Percentiles rank a stretch among this genome's conserved stretches.
Conservation (phyloP, 345 rosid species). For the Cardamine occulta region DNA sequence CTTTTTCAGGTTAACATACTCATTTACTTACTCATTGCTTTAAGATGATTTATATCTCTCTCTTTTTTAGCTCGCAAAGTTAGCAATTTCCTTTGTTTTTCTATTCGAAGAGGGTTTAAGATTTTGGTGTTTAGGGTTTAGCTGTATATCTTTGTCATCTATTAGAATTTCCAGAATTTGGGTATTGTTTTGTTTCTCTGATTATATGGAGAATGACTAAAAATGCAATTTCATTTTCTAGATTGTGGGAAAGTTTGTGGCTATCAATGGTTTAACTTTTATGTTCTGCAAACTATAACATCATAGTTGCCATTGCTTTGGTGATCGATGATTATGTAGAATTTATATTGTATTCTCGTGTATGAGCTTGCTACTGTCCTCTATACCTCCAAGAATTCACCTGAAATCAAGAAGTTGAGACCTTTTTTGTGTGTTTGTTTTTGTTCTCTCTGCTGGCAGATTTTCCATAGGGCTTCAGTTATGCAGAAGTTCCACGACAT, state of each 20-base stretch:
- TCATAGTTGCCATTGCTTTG: conserved; percentile 3
- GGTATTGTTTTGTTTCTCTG: conserved; percentile 2
- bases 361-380: not conserved
- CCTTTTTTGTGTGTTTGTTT: not conserved
- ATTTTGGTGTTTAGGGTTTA: conserved; percentile 30
- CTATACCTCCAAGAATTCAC: not conserved
- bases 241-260: not conserved
- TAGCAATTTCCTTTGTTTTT: conserved; percentile 23
- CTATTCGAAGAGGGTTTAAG: conserved; percentile 29
- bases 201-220: not conserved
- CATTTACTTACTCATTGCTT: not conserved
- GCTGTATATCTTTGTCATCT: conserved; percentile 6
- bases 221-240: conserved; percentile 5
- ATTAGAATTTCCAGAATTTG: not conserved
- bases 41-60: not conserved
- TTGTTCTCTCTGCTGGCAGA: conserved; percentile 46
- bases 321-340: conserved; percentile 22
- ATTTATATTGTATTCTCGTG: not conserved
- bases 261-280: not conserved
- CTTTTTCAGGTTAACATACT: conserved; percentile 64
- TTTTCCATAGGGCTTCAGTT: conserved; percentile 55
- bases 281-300: not conserved
- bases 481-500: conserved; percentile 54
- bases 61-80: conserved; percentile 38
- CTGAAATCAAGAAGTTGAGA: conserved; percentile 18